A percentile compares a stretch with the other conserved stretches of the same genome.
These are phyloP conservation scores for Raffaelea deltoideospora DNA, from an alignment of 2,329 filamentous ascomycete species.

Conservation along the genomic window DNA sequence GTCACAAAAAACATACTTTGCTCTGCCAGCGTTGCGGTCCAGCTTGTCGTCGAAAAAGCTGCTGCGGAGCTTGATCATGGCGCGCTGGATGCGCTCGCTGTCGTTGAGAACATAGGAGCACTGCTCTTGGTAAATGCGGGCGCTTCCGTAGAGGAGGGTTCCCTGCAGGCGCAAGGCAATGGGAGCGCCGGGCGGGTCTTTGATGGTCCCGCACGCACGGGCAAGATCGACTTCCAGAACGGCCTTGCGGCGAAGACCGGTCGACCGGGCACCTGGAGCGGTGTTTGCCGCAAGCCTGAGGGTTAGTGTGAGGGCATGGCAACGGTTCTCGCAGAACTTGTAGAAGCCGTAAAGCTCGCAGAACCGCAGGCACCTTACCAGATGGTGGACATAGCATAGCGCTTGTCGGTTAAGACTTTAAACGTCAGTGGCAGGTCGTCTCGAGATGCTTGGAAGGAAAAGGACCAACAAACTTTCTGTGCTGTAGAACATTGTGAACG, in stretches of 20 bases:
- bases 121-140: slow-evolving; percentile 75
- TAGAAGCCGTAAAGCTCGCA: too few species aligned
- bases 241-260: slow-evolving; percentile 66
- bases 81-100: slow-evolving; percentile 44
- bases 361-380: too few species aligned
- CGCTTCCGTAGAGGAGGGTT: slow-evolving; percentile 73
- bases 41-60: slow-evolving; percentile 49
- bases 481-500: slow-evolving; percentile 41
- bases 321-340: neutral
- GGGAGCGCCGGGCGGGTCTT: slow-evolving; percentile 59
- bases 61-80: slow-evolving; percentile 53
- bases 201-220: slow-evolving; percentile 80
- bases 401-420: slow-evolving; percentile 62
- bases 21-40: slow-evolving; percentile 56
- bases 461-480: slow-evolving; percentile 60
- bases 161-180: slow-evolving; percentile 83
- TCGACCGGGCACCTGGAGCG: slow-evolving; percentile 53
- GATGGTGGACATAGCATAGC: slow-evolving; percentile 87
- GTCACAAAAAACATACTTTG: slow-evolving; percentile 58
- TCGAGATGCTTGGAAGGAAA: slow-evolving; percentile 7
- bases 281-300: slow-evolving; percentile 81
- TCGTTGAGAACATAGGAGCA: slow-evolving; percentile 75
- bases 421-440: too few species aligned
- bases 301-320: neutral
- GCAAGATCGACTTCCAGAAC: slow-evolving; percentile 79